A percentile compares a stretch with the other conserved stretches of the same genome.
These are phyloP conservation scores for Albugo candida DNA, from an alignment of 352 stramenopile genomes.

Conservation along the genomic window DNA sequence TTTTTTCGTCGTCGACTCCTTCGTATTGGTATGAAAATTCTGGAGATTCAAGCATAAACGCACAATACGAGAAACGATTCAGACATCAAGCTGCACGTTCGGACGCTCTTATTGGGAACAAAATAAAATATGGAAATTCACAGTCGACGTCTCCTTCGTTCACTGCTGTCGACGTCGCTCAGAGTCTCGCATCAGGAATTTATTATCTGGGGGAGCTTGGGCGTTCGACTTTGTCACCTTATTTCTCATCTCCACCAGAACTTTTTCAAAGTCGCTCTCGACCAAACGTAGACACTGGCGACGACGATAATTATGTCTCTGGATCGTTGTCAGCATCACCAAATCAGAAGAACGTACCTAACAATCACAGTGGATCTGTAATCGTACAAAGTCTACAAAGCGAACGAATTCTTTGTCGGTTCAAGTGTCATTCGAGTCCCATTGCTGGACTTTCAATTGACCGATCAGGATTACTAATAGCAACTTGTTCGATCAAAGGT, in stretches of 20 bases:
- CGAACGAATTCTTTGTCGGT: constrained; percentile 40
- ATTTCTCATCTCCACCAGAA: constrained; percentile 43
- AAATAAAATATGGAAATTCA: too few species aligned
- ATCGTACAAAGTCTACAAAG: constrained; percentile 46
- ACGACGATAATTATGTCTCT: neutral
- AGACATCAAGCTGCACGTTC: too few species aligned
- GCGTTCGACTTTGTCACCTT: constrained; percentile 43
- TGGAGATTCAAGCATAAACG: too few species aligned
- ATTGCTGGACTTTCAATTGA: constrained; percentile 64
- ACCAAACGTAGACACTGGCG: neutral
- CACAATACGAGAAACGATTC: too few species aligned
- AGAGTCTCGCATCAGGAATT: constrained; percentile 72
- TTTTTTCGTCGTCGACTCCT: too few species aligned
- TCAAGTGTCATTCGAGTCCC: constrained; percentile 51
- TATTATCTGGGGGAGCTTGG: constrained; percentile 71
- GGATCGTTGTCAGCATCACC: neutral
- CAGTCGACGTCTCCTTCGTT: constrained; percentile 15
- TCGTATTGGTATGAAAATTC: too few species aligned
- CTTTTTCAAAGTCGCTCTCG: neutral
- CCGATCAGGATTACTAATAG: constrained; percentile 46
- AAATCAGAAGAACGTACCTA: neutral
- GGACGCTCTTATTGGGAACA: too few species aligned
- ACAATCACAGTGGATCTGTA: constrained; percentile 21
- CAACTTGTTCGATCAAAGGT: constrained; percentile 62
- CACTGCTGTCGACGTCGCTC: constrained; percentile 59